Conservation (phyloP, 2,329 filamentous ascomycete genomes). For the Plenodomus tracheiphilus region DNA sequence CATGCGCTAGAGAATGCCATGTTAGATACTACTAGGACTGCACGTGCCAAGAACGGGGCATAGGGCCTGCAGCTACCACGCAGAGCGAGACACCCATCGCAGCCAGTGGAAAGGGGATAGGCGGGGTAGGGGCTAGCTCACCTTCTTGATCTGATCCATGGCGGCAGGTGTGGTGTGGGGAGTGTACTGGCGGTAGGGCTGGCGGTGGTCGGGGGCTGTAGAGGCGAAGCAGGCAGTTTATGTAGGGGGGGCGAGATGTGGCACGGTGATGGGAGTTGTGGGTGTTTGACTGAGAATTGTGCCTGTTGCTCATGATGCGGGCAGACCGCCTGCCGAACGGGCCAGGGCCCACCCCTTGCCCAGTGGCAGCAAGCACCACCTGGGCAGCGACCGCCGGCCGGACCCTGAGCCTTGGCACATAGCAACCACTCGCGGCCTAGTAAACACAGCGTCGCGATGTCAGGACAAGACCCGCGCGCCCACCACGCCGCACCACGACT, state of each 20-base stretch:
- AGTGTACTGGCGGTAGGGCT: conserved; percentile 3
- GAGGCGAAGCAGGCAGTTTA: conserved; percentile 4
- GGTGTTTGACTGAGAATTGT: conserved; percentile 32
- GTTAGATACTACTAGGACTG: conserved; percentile 28
- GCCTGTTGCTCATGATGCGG: conserved; percentile 33
- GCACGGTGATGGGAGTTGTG: conserved; percentile 8
- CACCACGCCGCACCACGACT: conserved; percentile 12
- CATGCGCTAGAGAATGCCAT: conserved; percentile 71
- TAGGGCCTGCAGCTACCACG: not conserved
- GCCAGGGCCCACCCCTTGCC: conserved; percentile 13
- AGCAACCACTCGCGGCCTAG: conserved; percentile 21
- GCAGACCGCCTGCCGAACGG: conserved; percentile 23
- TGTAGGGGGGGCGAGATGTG: conserved; percentile 10
- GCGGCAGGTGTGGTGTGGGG: conserved; percentile 17
- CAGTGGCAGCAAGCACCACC: conserved; percentile 7
- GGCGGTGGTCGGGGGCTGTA: conserved; percentile 6
- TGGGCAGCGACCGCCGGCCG: conserved; percentile 11
- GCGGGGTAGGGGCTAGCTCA: conserved; percentile 57
- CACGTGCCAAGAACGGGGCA: conserved; percentile 7
- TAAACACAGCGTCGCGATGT: conserved; percentile 35
- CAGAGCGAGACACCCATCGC: conserved; percentile 1
- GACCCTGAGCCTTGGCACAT: conserved; percentile 18
- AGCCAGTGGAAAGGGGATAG: conserved; percentile 24
- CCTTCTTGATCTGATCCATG: conserved; percentile 92
- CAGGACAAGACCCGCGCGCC: too few relatives aligned